Percentiles rank a stretch among this genome's conserved stretches.
Evolutionary conservation across 805 yeast genomes (phyloP).

Genomic region (Candida endomychidarum): DNA sequence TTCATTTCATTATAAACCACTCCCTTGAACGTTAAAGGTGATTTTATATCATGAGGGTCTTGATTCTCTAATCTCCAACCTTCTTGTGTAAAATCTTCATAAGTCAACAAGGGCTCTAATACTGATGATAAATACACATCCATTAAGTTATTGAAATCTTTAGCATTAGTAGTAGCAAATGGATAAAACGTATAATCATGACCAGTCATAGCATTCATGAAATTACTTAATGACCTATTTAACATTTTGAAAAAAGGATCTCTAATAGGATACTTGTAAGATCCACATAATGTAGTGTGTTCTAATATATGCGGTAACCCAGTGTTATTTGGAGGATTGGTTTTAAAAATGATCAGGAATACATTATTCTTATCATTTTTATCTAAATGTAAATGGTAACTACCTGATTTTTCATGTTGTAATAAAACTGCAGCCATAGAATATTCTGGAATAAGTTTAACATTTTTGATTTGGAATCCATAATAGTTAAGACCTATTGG

Average conservation of each 20-base stretch:
- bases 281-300: constrained; percentile 95
- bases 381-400: constrained; percentile 83
- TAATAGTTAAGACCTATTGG: constrained; percentile 62
- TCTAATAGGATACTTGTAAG: constrained; percentile 85
- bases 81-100: constrained; percentile 87
- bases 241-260: constrained; percentile 98
- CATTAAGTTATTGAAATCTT: constrained; percentile 80
- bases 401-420: constrained; percentile 65
- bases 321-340: constrained; percentile 91
- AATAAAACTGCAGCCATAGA: constrained; percentile 76
- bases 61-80: constrained; percentile 95
- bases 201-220: constrained; percentile 99
- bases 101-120: constrained; percentile 72
- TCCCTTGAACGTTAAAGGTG: constrained; percentile 81
- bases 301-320: constrained; percentile 97
- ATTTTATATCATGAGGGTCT: constrained; percentile 50
- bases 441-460: constrained; percentile 75
- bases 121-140: constrained; percentile 88
- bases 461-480: constrained; percentile 67
- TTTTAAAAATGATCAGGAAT: constrained; percentile 84
- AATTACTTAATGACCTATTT: constrained; percentile 88
- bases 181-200: constrained; percentile 95
- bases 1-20: constrained; percentile 99
- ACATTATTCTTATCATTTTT: constrained; percentile 81
- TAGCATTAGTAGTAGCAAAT: constrained; percentile 86